Evolutionary conservation across 768 basidiomycete genomes (phyloP), one percentile per base, ranked within the genome.

Genomic region (Boletus sensibilis): DNA sequence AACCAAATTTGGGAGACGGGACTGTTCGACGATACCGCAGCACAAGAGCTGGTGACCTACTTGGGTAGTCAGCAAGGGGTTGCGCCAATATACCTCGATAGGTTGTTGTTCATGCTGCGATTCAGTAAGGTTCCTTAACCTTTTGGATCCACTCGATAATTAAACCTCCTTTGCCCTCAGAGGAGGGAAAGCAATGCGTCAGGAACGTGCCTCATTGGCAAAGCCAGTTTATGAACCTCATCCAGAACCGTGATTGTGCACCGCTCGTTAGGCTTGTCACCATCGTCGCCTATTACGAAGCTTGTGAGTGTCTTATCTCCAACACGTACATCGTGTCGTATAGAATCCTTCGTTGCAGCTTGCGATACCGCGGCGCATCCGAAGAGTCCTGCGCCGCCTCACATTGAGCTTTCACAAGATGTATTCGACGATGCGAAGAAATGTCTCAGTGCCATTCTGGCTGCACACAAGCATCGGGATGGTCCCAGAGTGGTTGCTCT

Each of bases 211-310:
- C 33, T 2, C 8, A 44, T 38, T 65, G 65, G 66, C 46, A 42
- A 44, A 12, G 27, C 10, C 33, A 54, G 40, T 59, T 66, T 21
- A 44, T 12, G 27, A 44, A 31, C 1, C 56, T 65, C 37, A 62
- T 68, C 16, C 16, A 48, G 5, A 54, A 47, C n/a, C 29, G 4
- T 13, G 7, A 57, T 9, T 67, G 57, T n/a, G 49, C 57, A 10
- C 43, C 57, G 14, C 57, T 66, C 10, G 63, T 68, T 2, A 59
- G 56, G 52, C 60, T 68, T 5, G 66, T 65, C 10, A 53, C 60
- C 13, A 59, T 66, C 27, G 57, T 66, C 2, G 65, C 65, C 11
- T 66, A 64, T 47, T 62, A 54, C 5, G 65, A 67, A 33, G 58
- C 58, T 14, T 63, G 65, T 68, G 20, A 43, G 65, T 40, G 25